These are phyloP conservation scores for Vigna nakashimae DNA, from an alignment of 306 rosid genomes.

Conservation along the genomic window DNA sequence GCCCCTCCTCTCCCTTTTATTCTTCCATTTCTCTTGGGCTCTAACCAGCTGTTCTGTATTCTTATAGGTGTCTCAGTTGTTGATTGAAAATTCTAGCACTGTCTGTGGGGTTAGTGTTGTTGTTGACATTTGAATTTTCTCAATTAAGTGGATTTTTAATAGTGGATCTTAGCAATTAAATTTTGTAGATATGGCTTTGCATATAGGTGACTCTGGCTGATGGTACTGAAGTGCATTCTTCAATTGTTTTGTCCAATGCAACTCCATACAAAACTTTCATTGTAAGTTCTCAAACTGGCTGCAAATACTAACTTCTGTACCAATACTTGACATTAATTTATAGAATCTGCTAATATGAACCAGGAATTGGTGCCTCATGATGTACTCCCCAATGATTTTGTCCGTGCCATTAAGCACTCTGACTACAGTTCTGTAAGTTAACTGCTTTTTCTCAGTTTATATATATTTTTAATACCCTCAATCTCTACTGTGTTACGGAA, in stretches of 20 bases:
- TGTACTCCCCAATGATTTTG: constrained; percentile 78
- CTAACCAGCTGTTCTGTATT: constrained; percentile 29
- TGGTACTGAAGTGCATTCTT: constrained; percentile 79
- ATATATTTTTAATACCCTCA: constrained; percentile 13
- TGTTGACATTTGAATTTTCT: constrained; percentile 38
- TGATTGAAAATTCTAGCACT: constrained; percentile 70
- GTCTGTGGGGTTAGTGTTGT: constrained; percentile 85
- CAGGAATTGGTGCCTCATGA: constrained; percentile 79
- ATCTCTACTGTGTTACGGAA: constrained; percentile 8
- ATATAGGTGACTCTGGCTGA: constrained; percentile 79
- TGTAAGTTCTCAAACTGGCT: constrained; percentile 56
- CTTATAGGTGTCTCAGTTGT: constrained; percentile 73
- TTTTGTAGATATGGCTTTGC: constrained; percentile 37
- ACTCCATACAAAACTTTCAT: constrained; percentile 88
- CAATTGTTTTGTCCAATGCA: constrained; percentile 86
- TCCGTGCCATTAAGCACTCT: constrained; percentile 67
- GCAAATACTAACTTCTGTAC: constrained; percentile 19
- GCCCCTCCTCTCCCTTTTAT: neutral
- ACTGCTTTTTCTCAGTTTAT: constrained; percentile 4
- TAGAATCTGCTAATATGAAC: constrained; percentile 41
- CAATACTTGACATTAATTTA: constrained; percentile 40
- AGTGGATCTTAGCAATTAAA: constrained; percentile 41
- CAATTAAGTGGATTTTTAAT: constrained; percentile 46
- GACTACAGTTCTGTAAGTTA: constrained; percentile 92
- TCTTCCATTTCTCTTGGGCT: neutral